Evolutionary conservation across 78 protist species (phyloP).

Genomic region (Ministeria vibrans): DNA sequence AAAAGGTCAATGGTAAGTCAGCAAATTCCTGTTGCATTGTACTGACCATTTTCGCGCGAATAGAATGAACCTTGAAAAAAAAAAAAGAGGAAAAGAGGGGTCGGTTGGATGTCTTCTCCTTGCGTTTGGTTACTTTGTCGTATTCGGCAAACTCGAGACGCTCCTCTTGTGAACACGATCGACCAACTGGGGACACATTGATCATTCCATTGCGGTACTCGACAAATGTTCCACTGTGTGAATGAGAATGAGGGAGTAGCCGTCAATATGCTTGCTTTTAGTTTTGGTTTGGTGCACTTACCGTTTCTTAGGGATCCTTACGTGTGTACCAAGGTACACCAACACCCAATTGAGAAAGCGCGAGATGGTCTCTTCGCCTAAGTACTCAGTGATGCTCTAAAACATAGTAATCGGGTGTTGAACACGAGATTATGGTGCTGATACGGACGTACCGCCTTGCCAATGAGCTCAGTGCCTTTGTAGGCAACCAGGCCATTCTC

Average conservation of each 20-base stretch:
- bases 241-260: neutral
- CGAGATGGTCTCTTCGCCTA: conserved; percentile 80
- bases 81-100: too few relatives aligned
- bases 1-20: conserved; percentile 57
- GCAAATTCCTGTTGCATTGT: conserved; percentile 61
- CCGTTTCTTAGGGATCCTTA: conserved; percentile 77
- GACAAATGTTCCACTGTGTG: conserved; percentile 88
- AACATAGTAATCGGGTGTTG: neutral
- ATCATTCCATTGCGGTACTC: conserved; percentile 98
- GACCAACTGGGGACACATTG: conserved; percentile 97
- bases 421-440: neutral
- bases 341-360: conserved; percentile 65
- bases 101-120: too few relatives aligned
- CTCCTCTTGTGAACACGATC: conserved; percentile 92
- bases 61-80: too few relatives aligned
- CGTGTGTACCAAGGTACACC: conserved; percentile 57
- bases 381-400: conserved; percentile 31
- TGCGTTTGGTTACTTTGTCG: conserved; percentile 49
- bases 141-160: conserved; percentile 82
- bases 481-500: conserved; percentile 95
- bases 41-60: conserved; percentile 75
- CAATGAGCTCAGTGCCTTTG: conserved; percentile 64
- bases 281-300: neutral
- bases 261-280: neutral
- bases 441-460: neutral